phyloP scores from a whole-genome alignment of 768 basidiomycete genomes.

The Collybia nuda region DNA sequence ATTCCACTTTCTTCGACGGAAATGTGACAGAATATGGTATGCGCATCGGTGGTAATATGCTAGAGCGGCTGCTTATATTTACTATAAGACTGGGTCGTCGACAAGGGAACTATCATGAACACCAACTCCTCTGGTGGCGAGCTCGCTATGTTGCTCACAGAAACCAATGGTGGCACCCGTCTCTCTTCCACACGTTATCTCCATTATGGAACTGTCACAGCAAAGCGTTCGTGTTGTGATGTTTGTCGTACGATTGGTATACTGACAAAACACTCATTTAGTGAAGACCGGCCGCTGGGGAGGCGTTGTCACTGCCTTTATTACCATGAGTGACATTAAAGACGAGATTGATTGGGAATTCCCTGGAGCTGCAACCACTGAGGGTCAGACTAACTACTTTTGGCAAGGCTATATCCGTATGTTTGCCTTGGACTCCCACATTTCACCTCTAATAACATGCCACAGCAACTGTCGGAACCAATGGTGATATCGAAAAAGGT shows the following conservation, averaged over 20 bases:
- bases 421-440: slow-evolving; percentile 21
- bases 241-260: neutral
- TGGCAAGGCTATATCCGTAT: slow-evolving; percentile 72
- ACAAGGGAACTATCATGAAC: slow-evolving; percentile 66
- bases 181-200: slow-evolving; percentile 80
- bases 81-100: slow-evolving; percentile 64
- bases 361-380: slow-evolving; percentile 58
- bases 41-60: slow-evolving; percentile 7
- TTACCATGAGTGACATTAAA: slow-evolving; percentile 82
- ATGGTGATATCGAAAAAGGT: slow-evolving; percentile 47
- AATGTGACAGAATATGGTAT: slow-evolving; percentile 69
- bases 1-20: slow-evolving; percentile 68
- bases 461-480: slow-evolving; percentile 39
- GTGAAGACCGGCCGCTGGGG: slow-evolving; percentile 80
- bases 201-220: slow-evolving; percentile 77
- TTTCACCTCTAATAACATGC: neutral
- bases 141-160: slow-evolving; percentile 64
- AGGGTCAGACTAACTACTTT: slow-evolving; percentile 80
- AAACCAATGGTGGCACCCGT: slow-evolving; percentile 74
- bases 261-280: slow-evolving; percentile 19
- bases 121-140: slow-evolving; percentile 63
- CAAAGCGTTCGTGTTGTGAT: slow-evolving; percentile 42
- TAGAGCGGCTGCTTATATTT: neutral
- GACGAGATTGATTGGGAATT: slow-evolving; percentile 91
- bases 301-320: slow-evolving; percentile 83